Conservation (phyloP, 2,329 filamentous ascomycete species). For the Fusarium virguliforme region DNA sequence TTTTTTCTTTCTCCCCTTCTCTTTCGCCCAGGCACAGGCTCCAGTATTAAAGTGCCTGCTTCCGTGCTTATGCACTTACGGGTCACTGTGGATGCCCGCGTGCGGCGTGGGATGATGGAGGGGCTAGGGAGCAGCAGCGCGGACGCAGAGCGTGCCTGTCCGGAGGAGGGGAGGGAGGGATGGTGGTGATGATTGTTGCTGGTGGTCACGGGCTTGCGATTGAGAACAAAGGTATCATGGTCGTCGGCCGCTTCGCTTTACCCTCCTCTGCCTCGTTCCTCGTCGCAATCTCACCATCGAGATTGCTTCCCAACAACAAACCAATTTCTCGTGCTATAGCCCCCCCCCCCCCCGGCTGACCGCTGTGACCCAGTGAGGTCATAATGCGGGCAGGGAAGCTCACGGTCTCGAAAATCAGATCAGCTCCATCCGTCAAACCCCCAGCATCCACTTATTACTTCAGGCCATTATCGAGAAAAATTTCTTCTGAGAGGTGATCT, state of each 20-base stretch:
- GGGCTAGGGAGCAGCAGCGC: slow-evolving; percentile 13
- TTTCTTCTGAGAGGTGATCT: slow-evolving; percentile 13
- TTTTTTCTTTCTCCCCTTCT: background rate
- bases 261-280: background rate
- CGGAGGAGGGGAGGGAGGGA: slow-evolving; percentile 4
- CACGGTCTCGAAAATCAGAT: slow-evolving; percentile 33
- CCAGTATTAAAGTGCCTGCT: slow-evolving; percentile 49
- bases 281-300: slow-evolving; percentile 11
- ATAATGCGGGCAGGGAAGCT: slow-evolving; percentile 39
- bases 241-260: background rate
- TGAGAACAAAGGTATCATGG: background rate
- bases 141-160: slow-evolving; percentile 16
- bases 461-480: slow-evolving; percentile 20
- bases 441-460: slow-evolving; percentile 15
- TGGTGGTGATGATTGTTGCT: background rate
- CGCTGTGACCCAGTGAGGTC: slow-evolving; percentile 39
- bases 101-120: slow-evolving; percentile 35
- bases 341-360: slow-evolving; percentile 1
- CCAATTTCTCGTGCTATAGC: slow-evolving; percentile 17
- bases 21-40: slow-evolving; percentile 39
- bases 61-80: slow-evolving; percentile 41
- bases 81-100: slow-evolving; percentile 39
- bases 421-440: slow-evolving; percentile 28
- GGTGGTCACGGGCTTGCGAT: slow-evolving; percentile 1
- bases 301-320: slow-evolving; percentile 18